Evolutionary conservation across 2,329 filamentous ascomycete species (phyloP), one percentile per base, ranked within the genome.

Genomic region (Epichloe brachyelytri): DNA sequence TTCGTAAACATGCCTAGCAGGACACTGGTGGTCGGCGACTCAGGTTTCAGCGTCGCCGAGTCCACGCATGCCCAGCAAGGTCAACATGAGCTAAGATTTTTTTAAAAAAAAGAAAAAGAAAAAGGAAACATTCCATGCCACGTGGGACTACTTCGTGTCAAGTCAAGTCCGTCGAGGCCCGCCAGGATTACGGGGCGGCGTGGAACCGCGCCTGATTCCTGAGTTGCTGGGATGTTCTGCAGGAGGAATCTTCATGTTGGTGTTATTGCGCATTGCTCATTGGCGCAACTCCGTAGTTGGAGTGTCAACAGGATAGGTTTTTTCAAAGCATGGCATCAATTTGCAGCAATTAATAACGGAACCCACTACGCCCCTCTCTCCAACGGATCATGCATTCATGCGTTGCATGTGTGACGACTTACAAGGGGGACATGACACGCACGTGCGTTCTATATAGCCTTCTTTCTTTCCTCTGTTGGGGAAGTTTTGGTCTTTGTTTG

Each of bases 201-300:
- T 59, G 58, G 56, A 61, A 59, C 54, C 50, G 57, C 59, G 60
- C 61, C 58, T 55, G 56, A 56, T 58, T 56, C 46, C 56, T 15
- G 14, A 5, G 55, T 55, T 52, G 54, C 30, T 4, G 30, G 30
- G 30, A 30, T 30, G 30, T 30, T 30, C 10, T 30, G 30, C 30
- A 30, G 30, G 30, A 30, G 30, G 30, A 30, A 30, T 30, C 30
- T 30, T 30, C 30, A 30, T 30, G 30, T 30, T 30, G 30, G 30
- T 30, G 30, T 30, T 11, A 30, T 30, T 30, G 30, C 30, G 10
- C 30, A 30, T 11, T 30, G 30, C 30, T 30, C 30, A 30, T 30
- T 30, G 30, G 30, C 30, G 30, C 30, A 30, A 30, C 30, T 30
- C 30, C 30, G 30, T 30, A 30, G 30, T 30, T 30, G 30, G 30